Conservation (phyloP, 345 rosid species). For the Hypericum perforatum region DNA sequence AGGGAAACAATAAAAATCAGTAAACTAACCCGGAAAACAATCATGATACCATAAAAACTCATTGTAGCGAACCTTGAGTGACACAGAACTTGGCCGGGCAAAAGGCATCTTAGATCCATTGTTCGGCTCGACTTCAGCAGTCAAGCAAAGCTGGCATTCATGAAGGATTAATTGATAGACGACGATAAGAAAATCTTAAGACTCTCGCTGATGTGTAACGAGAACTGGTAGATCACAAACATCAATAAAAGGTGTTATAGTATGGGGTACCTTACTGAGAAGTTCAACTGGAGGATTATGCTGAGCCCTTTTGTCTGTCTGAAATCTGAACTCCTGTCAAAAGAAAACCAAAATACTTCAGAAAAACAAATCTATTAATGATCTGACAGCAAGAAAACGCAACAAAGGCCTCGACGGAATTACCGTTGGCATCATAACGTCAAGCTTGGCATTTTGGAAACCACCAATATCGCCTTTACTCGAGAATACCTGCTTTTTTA, state of each 20-base stretch:
- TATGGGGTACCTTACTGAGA: conserved; percentile 63
- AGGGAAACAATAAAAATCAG: conserved; percentile 19
- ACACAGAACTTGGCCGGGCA: conserved; percentile 24
- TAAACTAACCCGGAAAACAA: conserved; percentile 7
- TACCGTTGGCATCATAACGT: conserved; percentile 76
- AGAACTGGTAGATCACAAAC: background rate
- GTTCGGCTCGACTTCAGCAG: conserved; percentile 41
- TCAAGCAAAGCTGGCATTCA: conserved; percentile 51
- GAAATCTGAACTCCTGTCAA: conserved; percentile 69
- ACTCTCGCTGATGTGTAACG: background rate
- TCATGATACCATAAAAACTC: conserved; percentile 3
- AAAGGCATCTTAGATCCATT: conserved; percentile 34
- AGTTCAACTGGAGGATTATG: conserved; percentile 68
- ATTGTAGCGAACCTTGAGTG: conserved; percentile 40
- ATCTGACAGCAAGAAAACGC: background rate
- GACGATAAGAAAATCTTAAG: background rate
- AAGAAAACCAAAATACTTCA: conserved; percentile 10
- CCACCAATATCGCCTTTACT: conserved; percentile 75
- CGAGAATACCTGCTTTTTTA: conserved; percentile 51
- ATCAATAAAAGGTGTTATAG: background rate
- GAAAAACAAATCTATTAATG: background rate
- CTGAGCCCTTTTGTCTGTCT: conserved; percentile 41
- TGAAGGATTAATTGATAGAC: conserved; percentile 4
- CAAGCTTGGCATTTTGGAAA: conserved; percentile 57
- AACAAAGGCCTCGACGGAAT: conserved; percentile 2